These are phyloP conservation scores for Calonectria hawksworthii DNA, from an alignment of 2,329 filamentous ascomycete genomes.

Conservation along the genomic window DNA sequence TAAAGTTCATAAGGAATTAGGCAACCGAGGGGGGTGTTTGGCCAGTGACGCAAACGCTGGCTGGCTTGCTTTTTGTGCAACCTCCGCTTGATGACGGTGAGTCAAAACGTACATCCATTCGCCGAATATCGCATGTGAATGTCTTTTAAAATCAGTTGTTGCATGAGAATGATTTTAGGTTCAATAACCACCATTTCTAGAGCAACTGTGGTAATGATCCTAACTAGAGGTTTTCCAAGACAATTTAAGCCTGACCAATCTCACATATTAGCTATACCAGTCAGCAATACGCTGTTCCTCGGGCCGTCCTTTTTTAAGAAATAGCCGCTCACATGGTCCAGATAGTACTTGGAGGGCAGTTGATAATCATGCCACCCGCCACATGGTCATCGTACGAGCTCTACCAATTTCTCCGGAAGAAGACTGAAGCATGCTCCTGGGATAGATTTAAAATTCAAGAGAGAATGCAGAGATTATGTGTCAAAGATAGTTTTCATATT, in stretches of 20 bases:
- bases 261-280: background rate
- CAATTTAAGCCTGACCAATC: background rate
- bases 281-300: background rate
- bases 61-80: background rate
- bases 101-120: background rate
- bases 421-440: background rate
- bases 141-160: background rate
- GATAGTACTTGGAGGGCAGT: no score
- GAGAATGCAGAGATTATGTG: background rate
- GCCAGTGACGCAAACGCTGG: background rate
- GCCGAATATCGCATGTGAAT: background rate
- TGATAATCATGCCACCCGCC: background rate
- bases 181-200: background rate
- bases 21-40: background rate
- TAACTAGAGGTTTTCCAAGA: background rate
- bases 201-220: background rate
- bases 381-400: background rate
- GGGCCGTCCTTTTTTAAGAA: background rate
- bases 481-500: background rate
- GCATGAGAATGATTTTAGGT: no score
- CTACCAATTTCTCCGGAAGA: background rate
- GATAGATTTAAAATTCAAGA: background rate
- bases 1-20: background rate
- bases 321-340: background rate
- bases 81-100: no score